phyloP scores from a whole-genome alignment of 1,284 basidiomycete genomes.

The Xerocomus amazonicus region DNA sequence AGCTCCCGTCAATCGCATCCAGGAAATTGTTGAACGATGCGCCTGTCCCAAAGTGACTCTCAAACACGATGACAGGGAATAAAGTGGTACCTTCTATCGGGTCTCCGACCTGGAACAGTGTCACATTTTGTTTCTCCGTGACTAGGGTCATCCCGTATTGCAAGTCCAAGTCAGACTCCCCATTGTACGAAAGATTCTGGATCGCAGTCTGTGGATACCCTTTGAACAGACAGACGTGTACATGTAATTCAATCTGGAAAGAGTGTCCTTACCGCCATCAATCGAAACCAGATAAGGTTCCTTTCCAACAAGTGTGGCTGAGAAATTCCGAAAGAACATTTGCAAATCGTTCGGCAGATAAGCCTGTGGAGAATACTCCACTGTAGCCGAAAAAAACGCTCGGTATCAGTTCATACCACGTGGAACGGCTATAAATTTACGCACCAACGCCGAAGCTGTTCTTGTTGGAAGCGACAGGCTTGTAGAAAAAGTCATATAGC shows the following conservation, averaged over 20 bases:
- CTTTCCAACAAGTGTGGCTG: no score
- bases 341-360: no score
- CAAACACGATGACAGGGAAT: not conserved
- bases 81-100: conserved; percentile 9
- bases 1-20: conserved; percentile 49
- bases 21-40: conserved; percentile 46
- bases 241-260: no score
- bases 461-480: no score
- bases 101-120: conserved; percentile 45
- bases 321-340: no score
- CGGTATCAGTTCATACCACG: no score
- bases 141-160: conserved; percentile 47
- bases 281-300: no score
- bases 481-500: conserved; percentile 33
- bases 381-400: conserved; percentile 8
- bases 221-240: no score
- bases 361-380: no score
- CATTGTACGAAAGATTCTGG: conserved; percentile 42
- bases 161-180: conserved; percentile 54
- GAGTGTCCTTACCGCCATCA: no score
- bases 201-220: not conserved
- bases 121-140: conserved; percentile 38
- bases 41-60: conserved; percentile 22
- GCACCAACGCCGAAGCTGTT: no score
- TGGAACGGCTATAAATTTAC: no score